These are phyloP conservation scores for Tolypocladium amazonense DNA, from an alignment of 2,329 filamentous ascomycete species.

Conservation along the genomic window DNA sequence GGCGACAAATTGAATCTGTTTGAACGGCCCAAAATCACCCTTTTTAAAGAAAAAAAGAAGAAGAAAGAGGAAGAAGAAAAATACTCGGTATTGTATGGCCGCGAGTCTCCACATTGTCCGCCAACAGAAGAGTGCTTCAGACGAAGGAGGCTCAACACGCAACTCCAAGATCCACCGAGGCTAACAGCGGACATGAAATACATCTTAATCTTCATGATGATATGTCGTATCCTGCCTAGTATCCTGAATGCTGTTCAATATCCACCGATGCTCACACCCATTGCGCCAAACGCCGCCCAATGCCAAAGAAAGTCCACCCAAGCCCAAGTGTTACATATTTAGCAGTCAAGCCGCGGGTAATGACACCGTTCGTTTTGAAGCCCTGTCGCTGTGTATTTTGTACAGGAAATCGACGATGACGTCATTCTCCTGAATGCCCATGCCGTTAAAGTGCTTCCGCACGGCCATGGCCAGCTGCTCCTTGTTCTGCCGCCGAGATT, in stretches of 20 bases:
- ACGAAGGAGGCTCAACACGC: not conserved
- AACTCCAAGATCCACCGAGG: not conserved
- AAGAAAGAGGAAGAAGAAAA: no score
- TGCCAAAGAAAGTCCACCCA: not conserved
- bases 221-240: not conserved
- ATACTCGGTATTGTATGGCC: no score
- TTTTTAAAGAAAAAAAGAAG: no score
- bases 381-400: constrained; percentile 39
- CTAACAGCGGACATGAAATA: not conserved
- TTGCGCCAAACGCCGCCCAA: not conserved
- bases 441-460: constrained; percentile 73
- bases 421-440: constrained; percentile 71
- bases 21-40: no score
- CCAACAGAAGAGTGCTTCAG: no score
- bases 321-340: not conserved
- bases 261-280: not conserved
- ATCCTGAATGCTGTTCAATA: not conserved
- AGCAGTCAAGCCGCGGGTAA: constrained; percentile 8
- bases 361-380: constrained; percentile 14
- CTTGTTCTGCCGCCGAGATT: constrained; percentile 57
- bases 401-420: constrained; percentile 72
- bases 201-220: not conserved
- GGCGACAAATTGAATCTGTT: no score
- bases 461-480: constrained; percentile 62
- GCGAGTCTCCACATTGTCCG: not conserved